These are phyloP conservation scores for Suhomyces emberorum DNA, from an alignment of 805 yeast species.

Conservation along the genomic window DNA sequence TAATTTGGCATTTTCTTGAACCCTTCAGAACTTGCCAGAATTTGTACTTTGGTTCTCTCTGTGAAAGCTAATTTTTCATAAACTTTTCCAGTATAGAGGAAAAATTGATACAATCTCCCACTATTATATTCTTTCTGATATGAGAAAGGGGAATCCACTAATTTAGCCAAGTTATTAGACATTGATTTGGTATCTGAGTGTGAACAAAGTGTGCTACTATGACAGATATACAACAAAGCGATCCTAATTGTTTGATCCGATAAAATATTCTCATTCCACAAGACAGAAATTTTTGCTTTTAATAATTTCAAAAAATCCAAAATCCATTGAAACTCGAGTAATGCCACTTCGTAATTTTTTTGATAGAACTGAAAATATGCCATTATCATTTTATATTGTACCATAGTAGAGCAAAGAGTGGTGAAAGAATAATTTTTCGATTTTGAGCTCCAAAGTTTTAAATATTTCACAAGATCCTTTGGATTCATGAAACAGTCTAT, in stretches of 20 bases:
- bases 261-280: not conserved
- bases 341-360: slow-evolving; percentile 15
- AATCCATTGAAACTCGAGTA: slow-evolving; percentile 17
- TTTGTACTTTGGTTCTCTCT: slow-evolving; percentile 4
- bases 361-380: slow-evolving; percentile 16
- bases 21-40: not conserved
- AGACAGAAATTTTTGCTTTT: slow-evolving; percentile 1
- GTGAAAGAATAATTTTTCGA: not conserved
- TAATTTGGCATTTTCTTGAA: not conserved
- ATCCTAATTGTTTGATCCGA: slow-evolving; percentile 1
- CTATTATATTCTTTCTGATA: not conserved
- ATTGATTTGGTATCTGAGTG: not conserved
- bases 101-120: slow-evolving; percentile 9
- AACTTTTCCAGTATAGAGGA: slow-evolving; percentile 18
- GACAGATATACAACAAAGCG: slow-evolving; percentile 4
- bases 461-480: slow-evolving; percentile 6
- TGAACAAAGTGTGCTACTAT: not conserved
- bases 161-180: not conserved
- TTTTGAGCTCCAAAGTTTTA: slow-evolving; percentile 6
- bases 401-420: slow-evolving; percentile 5
- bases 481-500: slow-evolving; percentile 14
- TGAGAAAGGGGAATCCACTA: not conserved
- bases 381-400: slow-evolving; percentile 16
- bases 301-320: slow-evolving; percentile 11
- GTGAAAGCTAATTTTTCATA: slow-evolving; percentile 19